These are phyloP conservation scores for Ceratopteris richardii DNA, from an alignment of 75 land plant species.

Conservation along the genomic window DNA sequence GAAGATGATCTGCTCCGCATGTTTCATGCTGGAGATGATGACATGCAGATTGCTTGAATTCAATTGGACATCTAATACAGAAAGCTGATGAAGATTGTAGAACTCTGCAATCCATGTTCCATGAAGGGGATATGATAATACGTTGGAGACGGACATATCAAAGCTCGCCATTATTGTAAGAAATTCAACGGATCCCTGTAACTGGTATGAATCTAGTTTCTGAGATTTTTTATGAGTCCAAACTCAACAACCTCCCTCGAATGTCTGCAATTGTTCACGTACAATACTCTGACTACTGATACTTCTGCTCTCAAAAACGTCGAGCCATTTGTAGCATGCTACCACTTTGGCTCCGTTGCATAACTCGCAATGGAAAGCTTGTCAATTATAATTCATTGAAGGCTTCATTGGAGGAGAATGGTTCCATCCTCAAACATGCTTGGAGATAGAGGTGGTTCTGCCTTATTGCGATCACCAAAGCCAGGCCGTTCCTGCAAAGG, in stretches of 20 bases:
- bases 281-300: slow-evolving; percentile 84
- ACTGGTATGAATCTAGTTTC: slow-evolving; percentile 77
- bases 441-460: slow-evolving; percentile 93
- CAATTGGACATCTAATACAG: too few species aligned
- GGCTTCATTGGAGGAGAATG: slow-evolving; percentile 51
- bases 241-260: slow-evolving; percentile 53
- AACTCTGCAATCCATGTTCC: too few species aligned
- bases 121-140: too few species aligned
- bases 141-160: too few species aligned
- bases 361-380: slow-evolving; percentile 88
- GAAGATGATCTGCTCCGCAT: too few species aligned
- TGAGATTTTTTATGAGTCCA: slow-evolving; percentile 67
- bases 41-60: too few species aligned
- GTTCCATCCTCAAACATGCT: slow-evolving; percentile 87
- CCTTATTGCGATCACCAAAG: slow-evolving; percentile 79
- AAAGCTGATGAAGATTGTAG: too few species aligned
- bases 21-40: too few species aligned
- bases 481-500: slow-evolving; percentile 59
- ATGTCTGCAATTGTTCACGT: slow-evolving; percentile 76
- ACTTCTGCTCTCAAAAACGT: slow-evolving; percentile 67
- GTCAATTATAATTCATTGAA: slow-evolving; percentile 63
- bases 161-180: too few species aligned
- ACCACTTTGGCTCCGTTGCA: slow-evolving; percentile 76
- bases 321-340: slow-evolving; percentile 87
- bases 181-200: slow-evolving; percentile 21